Base-by-base conservation (phyloP, 2,329 filamentous ascomycete genomes). In the Fusarium austroafricanum region DNA sequence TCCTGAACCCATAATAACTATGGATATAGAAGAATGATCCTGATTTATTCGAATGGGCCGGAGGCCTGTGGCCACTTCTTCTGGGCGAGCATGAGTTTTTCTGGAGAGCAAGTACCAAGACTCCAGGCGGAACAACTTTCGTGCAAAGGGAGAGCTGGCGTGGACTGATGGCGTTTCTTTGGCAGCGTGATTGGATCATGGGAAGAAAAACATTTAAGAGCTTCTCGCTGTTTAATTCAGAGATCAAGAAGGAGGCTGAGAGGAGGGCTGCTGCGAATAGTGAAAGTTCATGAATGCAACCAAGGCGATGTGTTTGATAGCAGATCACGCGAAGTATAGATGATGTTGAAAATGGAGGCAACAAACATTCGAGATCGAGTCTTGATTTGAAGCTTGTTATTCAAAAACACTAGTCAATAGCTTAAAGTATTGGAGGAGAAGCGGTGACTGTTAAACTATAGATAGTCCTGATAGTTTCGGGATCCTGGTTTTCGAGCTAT, bases 231-330 rank as follows among this genome's bases (percentile, higher is more conserved):
- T 65, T 65, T 2, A 65, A 44, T 26, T 33, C 35, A 2, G 61
- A 65, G 23, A 6, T 65, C 5, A 65, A 65, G 46, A 40, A 20
- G 10, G 61, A 65, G 26, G 60, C 39, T 0, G 61, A 65, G 31
- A 65, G 3, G 10, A 53, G 52, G 15, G 26, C 20, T 2, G 10
- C 17, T 2, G 26, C 20, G 6, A 4, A 38, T 7, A 2, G 2
- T 7, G 17, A 28, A 28, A 26, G 2, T 5, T 17, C 14, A 17
- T 42, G 15, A 17, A 10, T 26, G 29, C 3, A 12, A 26, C 7
- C 7, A 8, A 26, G 26, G 9, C 26, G 26, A 26, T 26, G 6
- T 26, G 3, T 5, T 26, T 26, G 26, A 26, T 26, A 26, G 26
- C 9, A 9, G 26, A 26, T 26, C 3, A n/a, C 9, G 7, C 3